Conservation (phyloP, 1,284 basidiomycete species). For the Meira nashicola region DNA sequence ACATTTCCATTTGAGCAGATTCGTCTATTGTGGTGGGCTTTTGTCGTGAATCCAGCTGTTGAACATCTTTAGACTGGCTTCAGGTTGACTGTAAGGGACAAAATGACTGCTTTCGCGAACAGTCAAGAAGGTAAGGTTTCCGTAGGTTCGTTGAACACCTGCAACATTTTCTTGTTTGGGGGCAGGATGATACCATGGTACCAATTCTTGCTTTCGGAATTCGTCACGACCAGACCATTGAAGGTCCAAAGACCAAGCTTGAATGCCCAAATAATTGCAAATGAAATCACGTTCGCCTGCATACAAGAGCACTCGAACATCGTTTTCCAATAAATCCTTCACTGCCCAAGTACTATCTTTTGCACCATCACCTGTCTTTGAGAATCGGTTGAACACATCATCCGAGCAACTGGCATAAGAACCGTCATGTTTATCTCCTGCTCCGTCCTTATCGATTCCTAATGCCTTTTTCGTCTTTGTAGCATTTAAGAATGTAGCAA, state of each 20-base stretch:
- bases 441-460: slow-evolving; percentile 38
- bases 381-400: slow-evolving; percentile 40
- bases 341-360: slow-evolving; percentile 44
- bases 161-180: slow-evolving; percentile 9
- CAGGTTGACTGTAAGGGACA: slow-evolving; percentile 46
- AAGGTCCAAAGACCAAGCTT: slow-evolving; percentile 36
- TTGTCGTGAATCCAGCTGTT: slow-evolving; percentile 41
- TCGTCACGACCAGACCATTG: slow-evolving; percentile 33
- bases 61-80: slow-evolving; percentile 37
- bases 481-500: slow-evolving; percentile 43
- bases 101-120: slow-evolving; percentile 47
- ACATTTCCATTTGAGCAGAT: no score
- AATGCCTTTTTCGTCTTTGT: slow-evolving; percentile 26
- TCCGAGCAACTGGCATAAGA: slow-evolving; percentile 49
- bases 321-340: slow-evolving; percentile 23
- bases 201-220: slow-evolving; percentile 27
- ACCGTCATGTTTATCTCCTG: slow-evolving; percentile 46
- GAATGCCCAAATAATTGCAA: slow-evolving; percentile 48
- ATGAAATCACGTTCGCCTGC: slow-evolving; percentile 44
- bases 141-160: slow-evolving; percentile 3
- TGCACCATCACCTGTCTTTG: slow-evolving; percentile 45
- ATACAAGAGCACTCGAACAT: slow-evolving; percentile 43
- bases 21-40: neutral
- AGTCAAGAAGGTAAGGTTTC: slow-evolving; percentile 37
- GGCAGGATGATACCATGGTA: slow-evolving; percentile 28